Percentiles rank a stretch among this genome's conserved stretches.
phyloP scores from a whole-genome alignment of 164 flowering plant genomes.

The Sedum album region DNA sequence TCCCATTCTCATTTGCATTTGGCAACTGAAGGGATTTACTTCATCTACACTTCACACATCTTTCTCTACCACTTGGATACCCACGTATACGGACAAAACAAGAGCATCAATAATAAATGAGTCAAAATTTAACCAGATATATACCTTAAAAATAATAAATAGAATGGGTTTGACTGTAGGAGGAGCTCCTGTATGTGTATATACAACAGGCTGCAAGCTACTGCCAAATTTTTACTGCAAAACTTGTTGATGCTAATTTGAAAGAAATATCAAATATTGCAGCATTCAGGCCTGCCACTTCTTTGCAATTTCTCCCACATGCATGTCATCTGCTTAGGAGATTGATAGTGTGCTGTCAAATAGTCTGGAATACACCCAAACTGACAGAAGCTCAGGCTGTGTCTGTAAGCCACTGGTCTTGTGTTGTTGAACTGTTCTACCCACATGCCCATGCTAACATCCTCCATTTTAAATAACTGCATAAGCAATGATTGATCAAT shows the following conservation, averaged over 20 bases:
- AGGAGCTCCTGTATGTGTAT: not conserved
- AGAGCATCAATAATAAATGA: no score
- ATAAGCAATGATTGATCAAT: not conserved
- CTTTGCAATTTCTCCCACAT: conserved; percentile 60
- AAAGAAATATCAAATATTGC: conserved; percentile 72
- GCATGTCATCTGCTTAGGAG: conserved; percentile 84
- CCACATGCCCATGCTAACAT: conserved; percentile 90
- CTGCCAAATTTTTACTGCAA: not conserved
- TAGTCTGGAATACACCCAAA: conserved; percentile 75
- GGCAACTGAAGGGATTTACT: no score
- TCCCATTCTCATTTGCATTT: no score
- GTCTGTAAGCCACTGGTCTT: conserved; percentile 47
- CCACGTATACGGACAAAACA: no score
- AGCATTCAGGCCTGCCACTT: conserved; percentile 48
- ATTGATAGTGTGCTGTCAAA: conserved; percentile 77
- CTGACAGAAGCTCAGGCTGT: conserved; percentile 65
- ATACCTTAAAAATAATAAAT: not conserved
- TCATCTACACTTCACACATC: no score
- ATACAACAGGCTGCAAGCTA: not conserved
- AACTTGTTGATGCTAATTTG: conserved; percentile 23
- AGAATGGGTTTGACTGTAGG: not conserved
- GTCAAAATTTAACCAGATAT: not conserved
- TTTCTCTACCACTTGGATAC: no score
- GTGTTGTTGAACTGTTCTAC: conserved; percentile 62
- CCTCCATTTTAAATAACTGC: conserved; percentile 90